These are phyloP conservation scores for Limonium bicolor DNA, from an alignment of 148 eudicot species.

Conservation along the genomic window DNA sequence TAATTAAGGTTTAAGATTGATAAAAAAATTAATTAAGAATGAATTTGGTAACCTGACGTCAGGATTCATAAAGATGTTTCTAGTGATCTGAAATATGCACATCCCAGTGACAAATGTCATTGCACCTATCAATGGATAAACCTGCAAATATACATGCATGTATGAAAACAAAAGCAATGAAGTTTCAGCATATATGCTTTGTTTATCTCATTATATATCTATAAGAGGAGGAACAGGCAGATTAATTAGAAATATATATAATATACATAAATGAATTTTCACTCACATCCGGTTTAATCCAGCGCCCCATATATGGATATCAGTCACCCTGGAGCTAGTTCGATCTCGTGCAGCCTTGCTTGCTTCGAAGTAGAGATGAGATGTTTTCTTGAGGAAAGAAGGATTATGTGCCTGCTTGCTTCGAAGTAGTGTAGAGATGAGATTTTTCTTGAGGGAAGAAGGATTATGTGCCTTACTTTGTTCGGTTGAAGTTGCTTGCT, in stretches of 20 bases:
- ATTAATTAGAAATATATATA: neutral
- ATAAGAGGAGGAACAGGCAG: neutral
- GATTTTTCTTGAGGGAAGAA: too few relatives aligned
- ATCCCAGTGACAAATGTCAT: conserved; percentile 69
- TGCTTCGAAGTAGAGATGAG: too few relatives aligned
- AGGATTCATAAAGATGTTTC: conserved; percentile 58
- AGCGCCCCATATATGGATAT: conserved; percentile 53
- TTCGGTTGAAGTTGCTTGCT: too few relatives aligned
- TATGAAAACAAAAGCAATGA: neutral
- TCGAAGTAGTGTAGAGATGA: too few relatives aligned
- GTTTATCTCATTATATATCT: neutral
- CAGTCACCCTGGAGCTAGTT: too few relatives aligned
- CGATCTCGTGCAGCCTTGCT: too few relatives aligned
- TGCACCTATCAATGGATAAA: conserved; percentile 79
- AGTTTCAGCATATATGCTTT: neutral
- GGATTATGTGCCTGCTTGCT: too few relatives aligned
- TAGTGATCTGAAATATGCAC: conserved; percentile 67
- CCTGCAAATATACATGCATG: conserved; percentile 20
- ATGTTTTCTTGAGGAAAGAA: too few relatives aligned
- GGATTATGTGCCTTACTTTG: too few relatives aligned
- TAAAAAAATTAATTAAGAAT: neutral
- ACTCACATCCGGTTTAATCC: conserved; percentile 54
- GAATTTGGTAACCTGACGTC: conserved; percentile 47
- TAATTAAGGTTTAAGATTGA: neutral
- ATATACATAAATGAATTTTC: neutral